Conservation (phyloP, 345 rosid genomes). For the Gossypium arboreum region DNA sequence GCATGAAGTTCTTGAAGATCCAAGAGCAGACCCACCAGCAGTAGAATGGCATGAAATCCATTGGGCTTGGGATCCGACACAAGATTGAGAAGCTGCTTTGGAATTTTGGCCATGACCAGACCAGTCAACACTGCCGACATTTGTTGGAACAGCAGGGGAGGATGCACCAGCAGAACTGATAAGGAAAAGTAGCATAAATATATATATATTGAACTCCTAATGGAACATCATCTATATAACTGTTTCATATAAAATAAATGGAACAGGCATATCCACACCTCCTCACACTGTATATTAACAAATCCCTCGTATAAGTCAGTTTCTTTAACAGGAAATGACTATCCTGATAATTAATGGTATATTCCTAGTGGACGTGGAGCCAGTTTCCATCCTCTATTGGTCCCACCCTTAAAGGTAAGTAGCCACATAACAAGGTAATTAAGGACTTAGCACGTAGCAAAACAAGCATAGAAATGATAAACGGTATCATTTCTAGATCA, state of each 20-base stretch:
- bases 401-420: not conserved
- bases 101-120: constrained; percentile 61
- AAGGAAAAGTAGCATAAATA: constrained; percentile 7
- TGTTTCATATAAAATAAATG: not conserved
- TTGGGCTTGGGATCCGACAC: constrained; percentile 49
- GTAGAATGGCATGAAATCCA: constrained; percentile 47
- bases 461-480: not conserved
- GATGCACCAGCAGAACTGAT: constrained; percentile 95
- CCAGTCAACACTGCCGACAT: constrained; percentile 74
- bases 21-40: constrained; percentile 48
- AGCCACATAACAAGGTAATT: too few relatives aligned
- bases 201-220: not conserved
- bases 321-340: not conserved
- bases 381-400: not conserved
- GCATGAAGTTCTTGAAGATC: constrained; percentile 65
- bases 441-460: too few relatives aligned
- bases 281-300: not conserved
- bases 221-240: not conserved
- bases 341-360: constrained; percentile 1
- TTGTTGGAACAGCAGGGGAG: constrained; percentile 69
- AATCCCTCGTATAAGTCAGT: not conserved
- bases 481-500: not conserved
- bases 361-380: not conserved
- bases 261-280: not conserved
- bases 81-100: constrained; percentile 52